Base-by-base conservation (phyloP, 768 basidiomycete genomes). In the Pulveroboletus sp. region DNA sequence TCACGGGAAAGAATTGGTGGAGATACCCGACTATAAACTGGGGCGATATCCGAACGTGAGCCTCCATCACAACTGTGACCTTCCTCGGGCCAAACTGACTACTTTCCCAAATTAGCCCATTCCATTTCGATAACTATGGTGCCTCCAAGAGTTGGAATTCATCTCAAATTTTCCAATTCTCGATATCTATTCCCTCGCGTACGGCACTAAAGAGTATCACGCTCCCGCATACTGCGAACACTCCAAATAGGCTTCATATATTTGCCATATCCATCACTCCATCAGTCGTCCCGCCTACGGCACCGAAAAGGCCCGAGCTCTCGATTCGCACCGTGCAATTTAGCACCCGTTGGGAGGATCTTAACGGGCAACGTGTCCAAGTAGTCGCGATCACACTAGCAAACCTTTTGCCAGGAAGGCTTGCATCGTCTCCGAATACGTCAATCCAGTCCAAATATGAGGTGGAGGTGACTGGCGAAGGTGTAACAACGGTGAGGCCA, bases 371-470 rank as follows among this genome's bases (percentile, higher is more conserved):
- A 42, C 72, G 71, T 24, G 72, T 72, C 5, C 79, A 81, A 54
- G 72, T 70, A 0, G 73, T 82, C 0, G 76, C 78, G 39, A 71
- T 82, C 36, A 79, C 77, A 0, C 54, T 82, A 11, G 73, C 74
- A 21, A 82, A 82, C 53, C 64, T 80, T 10, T 64, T 77, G 8
- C 74, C 79, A 0, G 63, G 65, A 2, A 65, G 43, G 32, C 43
- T 66, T 1, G 57, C 39, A 2, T 44, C 59, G 2, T 63, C 67
- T 0, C 54, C 50, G 3, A 53, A 56, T 30, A 66, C 70, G 0
- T 71, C 75, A 3, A 31, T 75, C 21, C 64, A 58, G 8, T 57
- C 66, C 4, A 58, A 49, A 18, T 69, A 75, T 49, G 56, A 64
- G 18, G 57, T 78, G 13, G 68, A 70, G n/a, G 56, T 77, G 15